These are phyloP conservation scores for Torulaspora globosa DNA, from an alignment of 1,139 yeast species.

Conservation along the genomic window DNA sequence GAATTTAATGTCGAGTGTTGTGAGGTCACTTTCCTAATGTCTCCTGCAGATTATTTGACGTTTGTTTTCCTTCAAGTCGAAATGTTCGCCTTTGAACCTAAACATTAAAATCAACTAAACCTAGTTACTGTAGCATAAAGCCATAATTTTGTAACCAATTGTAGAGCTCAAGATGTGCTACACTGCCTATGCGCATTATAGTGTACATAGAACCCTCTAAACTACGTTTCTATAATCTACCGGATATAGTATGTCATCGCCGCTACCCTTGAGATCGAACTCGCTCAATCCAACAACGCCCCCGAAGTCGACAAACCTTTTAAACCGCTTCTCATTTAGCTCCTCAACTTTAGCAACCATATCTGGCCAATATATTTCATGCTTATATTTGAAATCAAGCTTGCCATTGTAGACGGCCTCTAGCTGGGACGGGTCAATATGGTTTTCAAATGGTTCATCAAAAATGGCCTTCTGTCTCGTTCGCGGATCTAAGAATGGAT, in stretches of 20 bases:
- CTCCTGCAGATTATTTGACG: neutral
- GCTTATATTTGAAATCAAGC: slow-evolving; percentile 73
- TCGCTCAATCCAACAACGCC: slow-evolving; percentile 73
- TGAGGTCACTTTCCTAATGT: no score
- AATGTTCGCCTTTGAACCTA: neutral
- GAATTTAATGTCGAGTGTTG: no score
- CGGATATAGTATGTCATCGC: slow-evolving; percentile 45
- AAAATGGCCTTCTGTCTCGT: slow-evolving; percentile 85
- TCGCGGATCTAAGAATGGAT: slow-evolving; percentile 88
- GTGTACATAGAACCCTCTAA: neutral
- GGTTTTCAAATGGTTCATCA: slow-evolving; percentile 77
- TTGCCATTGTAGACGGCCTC: slow-evolving; percentile 78
- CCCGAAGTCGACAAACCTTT: slow-evolving; percentile 61
- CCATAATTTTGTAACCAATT: no score
- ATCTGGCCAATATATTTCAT: slow-evolving; percentile 73
- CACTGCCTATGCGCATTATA: neutral
- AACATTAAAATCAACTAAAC: neutral
- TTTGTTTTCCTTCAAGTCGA: neutral
- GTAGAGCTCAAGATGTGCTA: neutral
- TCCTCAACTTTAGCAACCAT: slow-evolving; percentile 53
- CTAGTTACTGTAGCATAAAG: neutral
- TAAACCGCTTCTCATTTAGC: slow-evolving; percentile 49
- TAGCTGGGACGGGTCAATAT: slow-evolving; percentile 72
- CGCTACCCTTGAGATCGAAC: slow-evolving; percentile 59
- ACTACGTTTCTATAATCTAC: slow-evolving; percentile 20